A percentile compares a stretch with the other conserved stretches of the same genome.
These are phyloP conservation scores for Nissolia schottii DNA, from an alignment of 306 rosid species.

Conservation along the genomic window DNA sequence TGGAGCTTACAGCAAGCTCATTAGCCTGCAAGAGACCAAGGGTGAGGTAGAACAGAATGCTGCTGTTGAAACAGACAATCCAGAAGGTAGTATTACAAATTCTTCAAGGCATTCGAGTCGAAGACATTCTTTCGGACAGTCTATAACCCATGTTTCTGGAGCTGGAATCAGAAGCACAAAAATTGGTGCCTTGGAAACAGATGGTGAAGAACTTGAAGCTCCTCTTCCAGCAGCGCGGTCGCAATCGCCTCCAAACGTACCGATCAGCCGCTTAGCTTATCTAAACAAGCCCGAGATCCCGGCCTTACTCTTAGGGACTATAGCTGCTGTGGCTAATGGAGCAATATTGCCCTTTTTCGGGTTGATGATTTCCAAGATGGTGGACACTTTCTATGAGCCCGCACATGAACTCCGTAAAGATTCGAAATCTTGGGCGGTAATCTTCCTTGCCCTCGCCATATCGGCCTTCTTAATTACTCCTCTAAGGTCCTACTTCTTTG, in stretches of 20 bases:
- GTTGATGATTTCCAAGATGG: constrained; percentile 34
- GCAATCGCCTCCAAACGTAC: constrained; percentile 24
- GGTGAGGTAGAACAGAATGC: constrained; percentile 13
- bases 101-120: constrained; percentile 40
- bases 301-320: constrained; percentile 39
- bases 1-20: constrained; percentile 47
- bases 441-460: constrained; percentile 26
- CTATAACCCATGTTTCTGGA: constrained; percentile 42
- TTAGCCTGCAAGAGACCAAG: constrained; percentile 37
- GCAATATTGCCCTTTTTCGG: constrained; percentile 49
- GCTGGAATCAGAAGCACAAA: constrained; percentile 31
- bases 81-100: constrained; percentile 21
- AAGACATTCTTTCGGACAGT: constrained; percentile 16
- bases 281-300: constrained; percentile 69
- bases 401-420: constrained; percentile 44
- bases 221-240: background rate
- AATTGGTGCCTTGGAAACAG: constrained; percentile 4
- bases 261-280: constrained; percentile 45
- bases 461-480: constrained; percentile 29
- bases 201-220: background rate
- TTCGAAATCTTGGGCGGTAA: constrained; percentile 52
- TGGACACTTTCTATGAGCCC: constrained; percentile 49
- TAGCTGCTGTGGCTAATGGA: constrained; percentile 50
- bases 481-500: constrained; percentile 26
- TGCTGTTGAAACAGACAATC: constrained; percentile 21